Percentiles rank a stretch among this genome's conserved stretches.
phyloP scores from a whole-genome alignment of 2,329 filamentous ascomycete genomes.

The Hymenoscyphus scutula region DNA sequence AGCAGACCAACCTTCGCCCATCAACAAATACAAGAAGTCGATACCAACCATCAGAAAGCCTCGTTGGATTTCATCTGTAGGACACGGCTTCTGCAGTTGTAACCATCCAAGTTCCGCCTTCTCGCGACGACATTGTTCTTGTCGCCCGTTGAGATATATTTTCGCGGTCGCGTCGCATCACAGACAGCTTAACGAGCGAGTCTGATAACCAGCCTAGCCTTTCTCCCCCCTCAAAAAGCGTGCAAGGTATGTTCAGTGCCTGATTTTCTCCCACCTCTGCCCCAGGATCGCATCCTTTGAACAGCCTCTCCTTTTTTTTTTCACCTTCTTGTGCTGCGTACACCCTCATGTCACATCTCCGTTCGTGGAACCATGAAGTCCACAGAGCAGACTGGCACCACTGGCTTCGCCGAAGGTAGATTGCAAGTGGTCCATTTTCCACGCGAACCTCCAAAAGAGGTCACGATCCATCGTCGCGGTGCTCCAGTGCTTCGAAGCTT shows the following conservation, averaged over 20 bases:
- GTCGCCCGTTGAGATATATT: constrained; percentile 11
- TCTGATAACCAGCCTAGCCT: constrained; percentile 14
- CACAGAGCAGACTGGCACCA: not conserved
- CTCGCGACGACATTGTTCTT: not conserved
- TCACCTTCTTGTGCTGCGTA: constrained; percentile 5
- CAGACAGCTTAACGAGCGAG: not conserved
- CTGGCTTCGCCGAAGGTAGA: constrained; percentile 16
- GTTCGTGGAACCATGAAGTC: constrained; percentile 25
- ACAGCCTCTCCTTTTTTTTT: constrained; percentile 4
- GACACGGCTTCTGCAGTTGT: not conserved
- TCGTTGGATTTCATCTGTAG: not conserved
- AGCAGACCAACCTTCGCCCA: constrained; percentile 25
- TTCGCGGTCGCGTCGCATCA: constrained; percentile 15
- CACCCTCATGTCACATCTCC: constrained; percentile 21
- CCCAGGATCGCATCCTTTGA: constrained; percentile 4
- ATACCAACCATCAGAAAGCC: constrained; percentile 14
- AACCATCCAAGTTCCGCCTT: not conserved
- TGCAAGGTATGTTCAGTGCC: constrained; percentile 26
- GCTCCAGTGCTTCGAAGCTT: constrained; percentile 14
- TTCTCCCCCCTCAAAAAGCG: not conserved
- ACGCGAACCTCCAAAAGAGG: constrained; percentile 29
- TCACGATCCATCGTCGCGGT: constrained; percentile 33
- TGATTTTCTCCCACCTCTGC: constrained; percentile 14
- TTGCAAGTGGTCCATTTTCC: constrained; percentile 24
- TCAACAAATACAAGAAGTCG: constrained; percentile 21